Evolutionary conservation across 495 filamentous ascomycete species (phyloP), one percentile per base, ranked within the genome.

Genomic region (Tuber microsphaerosporum): DNA sequence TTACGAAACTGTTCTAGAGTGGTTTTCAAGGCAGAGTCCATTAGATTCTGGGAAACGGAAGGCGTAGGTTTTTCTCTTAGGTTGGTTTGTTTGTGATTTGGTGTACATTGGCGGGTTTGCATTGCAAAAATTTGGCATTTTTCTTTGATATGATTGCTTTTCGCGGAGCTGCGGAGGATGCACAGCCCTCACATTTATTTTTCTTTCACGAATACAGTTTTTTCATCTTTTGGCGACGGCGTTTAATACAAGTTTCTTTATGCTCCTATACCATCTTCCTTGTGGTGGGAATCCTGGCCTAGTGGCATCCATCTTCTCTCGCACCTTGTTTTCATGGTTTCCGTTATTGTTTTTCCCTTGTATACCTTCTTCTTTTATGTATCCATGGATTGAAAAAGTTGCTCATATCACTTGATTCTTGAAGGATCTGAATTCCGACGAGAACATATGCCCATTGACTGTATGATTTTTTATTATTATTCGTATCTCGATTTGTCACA

Each of bases 1-100:
- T 82, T 99, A 99, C 83, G 95, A 99, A 84, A 96, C 92, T 42
- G 88, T 97, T 12, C 85, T 97, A 65, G 95, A 98, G 84, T 99
- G 95, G 95, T 84, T 94, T 26, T 85, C 86, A 65, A 85, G 85
- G 73, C 85, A 88, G 82, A 84, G 61, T 71, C 80, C 71, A 76
- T 80, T 78, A 75, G 84, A 76, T 80, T 82, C 81, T 16, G 81
- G 81, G 70, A 83, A 83, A 43, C 78, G 81, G 70, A 83, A 83
- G 69, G 81, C 81, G 56, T 82, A 79, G 76, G 70, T 44, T 68
- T 48, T 72, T 70, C 71, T 34, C 69, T 75, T 79, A 20, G 76
- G 70, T 71, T 61, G 56, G 56, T 65, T 77, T 43, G 73, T 70
- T 75, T 75, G 72, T 68, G 65, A 65, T 71, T 73, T 75, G 65